Percentiles rank a stretch among this genome's conserved stretches.
These are phyloP conservation scores for Takashimella tepidaria DNA, from an alignment of 1,284 basidiomycete species.

Conservation along the genomic window DNA sequence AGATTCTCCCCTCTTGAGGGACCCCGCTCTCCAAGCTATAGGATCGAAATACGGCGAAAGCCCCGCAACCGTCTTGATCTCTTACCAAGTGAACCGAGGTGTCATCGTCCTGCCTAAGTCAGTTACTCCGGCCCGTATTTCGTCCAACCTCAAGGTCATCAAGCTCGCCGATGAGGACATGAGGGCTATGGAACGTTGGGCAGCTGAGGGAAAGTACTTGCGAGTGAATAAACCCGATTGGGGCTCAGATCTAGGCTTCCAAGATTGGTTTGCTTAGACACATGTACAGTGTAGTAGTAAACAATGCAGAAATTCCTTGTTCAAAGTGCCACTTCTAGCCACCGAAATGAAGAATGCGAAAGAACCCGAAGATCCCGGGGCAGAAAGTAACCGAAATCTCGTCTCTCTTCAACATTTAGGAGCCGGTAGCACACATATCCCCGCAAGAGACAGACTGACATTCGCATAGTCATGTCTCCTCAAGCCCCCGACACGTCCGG, in stretches of 20 bases:
- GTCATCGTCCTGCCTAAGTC: slow-evolving; percentile 67
- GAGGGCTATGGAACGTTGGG: slow-evolving; percentile 57
- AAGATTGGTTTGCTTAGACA: slow-evolving; percentile 21
- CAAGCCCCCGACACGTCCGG: neutral
- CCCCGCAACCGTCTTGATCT: slow-evolving; percentile 51
- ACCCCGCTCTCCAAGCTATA: slow-evolving; percentile 59
- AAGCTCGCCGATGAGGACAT: slow-evolving; percentile 59
- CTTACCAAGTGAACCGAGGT: slow-evolving; percentile 48
- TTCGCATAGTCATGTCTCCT: neutral
- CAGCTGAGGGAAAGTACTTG: slow-evolving; percentile 51
- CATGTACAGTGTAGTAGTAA: neutral
- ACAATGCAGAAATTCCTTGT: too few relatives aligned
- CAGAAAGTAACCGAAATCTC: too few relatives aligned
- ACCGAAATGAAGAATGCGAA: neutral
- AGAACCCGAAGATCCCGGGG: neutral
- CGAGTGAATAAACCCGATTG: slow-evolving; percentile 35
- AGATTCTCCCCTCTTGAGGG: slow-evolving; percentile 57
- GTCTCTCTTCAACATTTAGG: too few relatives aligned
- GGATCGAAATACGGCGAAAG: slow-evolving; percentile 58
- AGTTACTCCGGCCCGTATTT: slow-evolving; percentile 58
- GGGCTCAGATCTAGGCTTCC: slow-evolving; percentile 32
- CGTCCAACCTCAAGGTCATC: slow-evolving; percentile 57
- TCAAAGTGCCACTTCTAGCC: too few relatives aligned
- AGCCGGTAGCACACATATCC: too few relatives aligned
- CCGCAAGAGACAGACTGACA: too few relatives aligned